phyloP scores from a whole-genome alignment of 352 stramenopile genomes.

The Globisporangium abappressorium region DNA sequence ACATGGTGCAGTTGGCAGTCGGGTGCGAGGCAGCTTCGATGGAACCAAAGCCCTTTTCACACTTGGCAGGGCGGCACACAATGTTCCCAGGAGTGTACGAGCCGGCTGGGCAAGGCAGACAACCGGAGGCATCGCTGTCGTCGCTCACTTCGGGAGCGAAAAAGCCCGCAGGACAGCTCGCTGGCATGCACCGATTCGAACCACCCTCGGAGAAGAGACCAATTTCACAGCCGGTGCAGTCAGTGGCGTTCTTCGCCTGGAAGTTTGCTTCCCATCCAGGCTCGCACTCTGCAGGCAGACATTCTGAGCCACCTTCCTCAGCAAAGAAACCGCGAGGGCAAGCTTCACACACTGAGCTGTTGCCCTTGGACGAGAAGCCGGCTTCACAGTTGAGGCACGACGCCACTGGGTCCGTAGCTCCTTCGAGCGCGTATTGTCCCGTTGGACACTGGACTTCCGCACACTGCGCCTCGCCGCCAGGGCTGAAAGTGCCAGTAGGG shows the following conservation, averaged over 20 bases:
- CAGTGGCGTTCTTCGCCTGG: slow-evolving; percentile 31
- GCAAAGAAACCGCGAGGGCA: slow-evolving; percentile 34
- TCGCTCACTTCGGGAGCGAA: slow-evolving; percentile 32
- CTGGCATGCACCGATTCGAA: slow-evolving; percentile 25
- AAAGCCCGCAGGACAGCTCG: slow-evolving; percentile 34
- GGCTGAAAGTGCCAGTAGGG: slow-evolving; percentile 28
- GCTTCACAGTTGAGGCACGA: slow-evolving; percentile 31
- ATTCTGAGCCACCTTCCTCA: slow-evolving; percentile 18
- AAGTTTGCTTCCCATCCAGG: slow-evolving; percentile 37
- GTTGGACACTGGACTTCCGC: slow-evolving; percentile 27
- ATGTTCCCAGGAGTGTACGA: slow-evolving; percentile 38
- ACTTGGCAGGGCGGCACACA: slow-evolving; percentile 34
- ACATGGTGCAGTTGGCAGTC: slow-evolving; percentile 45
- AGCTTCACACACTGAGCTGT: slow-evolving; percentile 29
- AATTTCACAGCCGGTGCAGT: slow-evolving; percentile 45
- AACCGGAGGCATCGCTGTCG: slow-evolving; percentile 20
- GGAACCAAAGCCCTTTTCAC: slow-evolving; percentile 34
- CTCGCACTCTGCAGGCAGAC: slow-evolving; percentile 31
- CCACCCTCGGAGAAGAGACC: slow-evolving; percentile 40
- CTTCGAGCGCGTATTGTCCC: slow-evolving; percentile 26
- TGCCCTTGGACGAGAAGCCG: slow-evolving; percentile 36
- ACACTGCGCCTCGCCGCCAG: slow-evolving; percentile 32
- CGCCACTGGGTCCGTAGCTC: slow-evolving; percentile 23
- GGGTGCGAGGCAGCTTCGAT: slow-evolving; percentile 31
- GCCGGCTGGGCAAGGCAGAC: slow-evolving; percentile 30